Conservation (phyloP, 2,329 filamentous ascomycete species). For the Chlorencoelia australis region DNA sequence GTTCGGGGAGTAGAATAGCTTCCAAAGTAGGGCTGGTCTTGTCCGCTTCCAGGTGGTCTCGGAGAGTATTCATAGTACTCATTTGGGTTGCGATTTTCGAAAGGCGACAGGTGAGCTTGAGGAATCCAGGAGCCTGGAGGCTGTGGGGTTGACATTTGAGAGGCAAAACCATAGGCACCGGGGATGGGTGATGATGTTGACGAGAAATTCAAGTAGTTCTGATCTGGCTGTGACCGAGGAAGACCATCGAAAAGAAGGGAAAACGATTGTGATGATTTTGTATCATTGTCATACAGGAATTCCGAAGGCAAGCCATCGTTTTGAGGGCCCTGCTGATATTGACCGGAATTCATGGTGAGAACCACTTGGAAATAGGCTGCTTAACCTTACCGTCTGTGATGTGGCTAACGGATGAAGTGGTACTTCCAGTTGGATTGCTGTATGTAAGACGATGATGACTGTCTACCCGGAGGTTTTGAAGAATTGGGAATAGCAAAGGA, state of each 20-base stretch:
- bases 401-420: constrained; percentile 18
- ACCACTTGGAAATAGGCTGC: constrained; percentile 14
- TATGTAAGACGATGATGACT: constrained; percentile 20
- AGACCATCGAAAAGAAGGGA: constrained; percentile 21
- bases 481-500: constrained; percentile 23
- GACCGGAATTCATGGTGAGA: constrained; percentile 20
- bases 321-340: constrained; percentile 16
- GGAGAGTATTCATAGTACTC: constrained; percentile 17
- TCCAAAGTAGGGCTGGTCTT: constrained; percentile 3
- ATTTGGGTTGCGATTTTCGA: constrained; percentile 12
- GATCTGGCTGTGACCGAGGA: constrained; percentile 15
- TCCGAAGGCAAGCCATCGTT: constrained; percentile 15
- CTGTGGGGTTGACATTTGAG: constrained; percentile 15
- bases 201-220: constrained; percentile 16
- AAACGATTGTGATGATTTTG: constrained; percentile 12
- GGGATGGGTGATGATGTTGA: constrained; percentile 10
- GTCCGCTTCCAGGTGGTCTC: constrained; percentile 10
- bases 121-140: constrained; percentile 13
- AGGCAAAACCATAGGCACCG: constrained; percentile 12
- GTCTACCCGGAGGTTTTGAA: constrained; percentile 23
- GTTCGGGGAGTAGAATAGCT: too few relatives aligned
- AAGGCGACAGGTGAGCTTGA: constrained; percentile 8
- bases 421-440: constrained; percentile 20
- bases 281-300: constrained; percentile 16
- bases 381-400: constrained; percentile 11